Evolutionary conservation across 2,329 filamentous ascomycete genomes (phyloP).

Genomic region (Ascomycota sp.): DNA sequence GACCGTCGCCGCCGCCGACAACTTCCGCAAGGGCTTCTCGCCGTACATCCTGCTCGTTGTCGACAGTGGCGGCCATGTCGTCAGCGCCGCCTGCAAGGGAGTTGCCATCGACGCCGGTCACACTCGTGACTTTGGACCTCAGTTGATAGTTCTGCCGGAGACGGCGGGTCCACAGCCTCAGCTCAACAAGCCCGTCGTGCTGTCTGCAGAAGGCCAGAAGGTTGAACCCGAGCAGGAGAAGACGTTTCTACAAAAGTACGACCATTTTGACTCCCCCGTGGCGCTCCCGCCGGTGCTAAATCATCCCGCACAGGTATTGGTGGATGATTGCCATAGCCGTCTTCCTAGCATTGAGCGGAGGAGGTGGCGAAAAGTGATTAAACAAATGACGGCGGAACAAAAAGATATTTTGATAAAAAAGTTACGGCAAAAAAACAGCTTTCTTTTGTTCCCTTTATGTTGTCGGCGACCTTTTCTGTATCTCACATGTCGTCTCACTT

Average conservation of each 20-base stretch:
- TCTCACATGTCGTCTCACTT: too few species aligned
- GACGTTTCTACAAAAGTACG: slow-evolving; percentile 46
- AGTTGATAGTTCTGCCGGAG: slow-evolving; percentile 29
- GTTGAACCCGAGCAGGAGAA: slow-evolving; percentile 36
- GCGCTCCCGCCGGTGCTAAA: not conserved
- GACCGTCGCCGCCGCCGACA: slow-evolving; percentile 32
- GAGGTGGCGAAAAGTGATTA: slow-evolving; percentile 35
- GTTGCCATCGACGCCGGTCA: slow-evolving; percentile 40
- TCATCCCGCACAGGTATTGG: slow-evolving; percentile 33
- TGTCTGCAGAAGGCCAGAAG: slow-evolving; percentile 38
- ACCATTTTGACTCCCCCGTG: not conserved
- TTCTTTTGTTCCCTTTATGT: too few species aligned
- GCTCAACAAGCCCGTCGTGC: slow-evolving; percentile 42
- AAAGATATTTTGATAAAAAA: not conserved
- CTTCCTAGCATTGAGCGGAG: slow-evolving; percentile 30
- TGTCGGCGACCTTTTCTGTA: too few species aligned
- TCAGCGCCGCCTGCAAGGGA: slow-evolving; percentile 33
- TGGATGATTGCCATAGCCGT: slow-evolving; percentile 37
- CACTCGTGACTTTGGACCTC: slow-evolving; percentile 44
- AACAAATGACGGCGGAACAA: too few species aligned
- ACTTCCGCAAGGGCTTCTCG: slow-evolving; percentile 40
- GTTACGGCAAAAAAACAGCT: too few species aligned
- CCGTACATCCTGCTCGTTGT: slow-evolving; percentile 34
- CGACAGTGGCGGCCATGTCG: slow-evolving; percentile 20
- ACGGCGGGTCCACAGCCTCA: slow-evolving; percentile 31